These are phyloP conservation scores for Cercophora samala DNA, from an alignment of 495 filamentous ascomycete genomes.

Conservation along the genomic window DNA sequence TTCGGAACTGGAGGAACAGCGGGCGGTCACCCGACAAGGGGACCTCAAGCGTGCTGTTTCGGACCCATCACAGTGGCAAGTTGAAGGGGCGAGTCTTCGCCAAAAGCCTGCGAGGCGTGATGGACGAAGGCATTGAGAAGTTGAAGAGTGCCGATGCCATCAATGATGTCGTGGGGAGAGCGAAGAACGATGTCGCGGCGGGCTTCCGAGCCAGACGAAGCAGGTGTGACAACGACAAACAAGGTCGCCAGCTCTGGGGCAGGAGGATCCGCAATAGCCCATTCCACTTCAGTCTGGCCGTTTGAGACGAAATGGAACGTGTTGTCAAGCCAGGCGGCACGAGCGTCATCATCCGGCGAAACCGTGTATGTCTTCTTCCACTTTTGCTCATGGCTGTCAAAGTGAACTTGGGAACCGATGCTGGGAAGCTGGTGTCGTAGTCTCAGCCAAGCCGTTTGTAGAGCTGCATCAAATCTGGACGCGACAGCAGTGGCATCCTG, in stretches of 20 bases:
- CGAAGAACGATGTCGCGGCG: constrained; percentile 42
- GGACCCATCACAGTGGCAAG: constrained; percentile 13
- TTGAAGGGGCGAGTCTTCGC: not conserved
- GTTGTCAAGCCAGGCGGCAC: constrained; percentile 35
- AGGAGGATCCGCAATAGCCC: constrained; percentile 43
- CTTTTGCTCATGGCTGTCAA: constrained; percentile 23
- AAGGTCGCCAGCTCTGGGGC: constrained; percentile 38
- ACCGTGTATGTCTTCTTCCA: constrained; percentile 43
- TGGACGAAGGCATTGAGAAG: constrained; percentile 28
- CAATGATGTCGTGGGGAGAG: constrained; percentile 47
- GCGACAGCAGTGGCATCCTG: not conserved
- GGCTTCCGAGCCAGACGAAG: constrained; percentile 9
- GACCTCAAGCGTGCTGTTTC: constrained; percentile 25
- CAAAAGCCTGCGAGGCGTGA: constrained; percentile 21
- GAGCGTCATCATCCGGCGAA: constrained; percentile 17
- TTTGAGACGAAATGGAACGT: constrained; percentile 37
- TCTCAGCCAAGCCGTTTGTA: constrained; percentile 42
- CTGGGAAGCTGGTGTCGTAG: constrained; percentile 46
- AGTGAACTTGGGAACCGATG: constrained; percentile 39
- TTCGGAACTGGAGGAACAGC: constrained; percentile 12
- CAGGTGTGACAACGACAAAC: constrained; percentile 34
- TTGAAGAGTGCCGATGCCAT: constrained; percentile 48
- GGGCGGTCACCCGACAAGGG: constrained; percentile 18
- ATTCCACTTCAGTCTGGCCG: constrained; percentile 34
- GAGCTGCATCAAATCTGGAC: constrained; percentile 26